Evolutionary conservation across 2,329 filamentous ascomycete species (phyloP).

Genomic region (Epicoccum nigrum): DNA sequence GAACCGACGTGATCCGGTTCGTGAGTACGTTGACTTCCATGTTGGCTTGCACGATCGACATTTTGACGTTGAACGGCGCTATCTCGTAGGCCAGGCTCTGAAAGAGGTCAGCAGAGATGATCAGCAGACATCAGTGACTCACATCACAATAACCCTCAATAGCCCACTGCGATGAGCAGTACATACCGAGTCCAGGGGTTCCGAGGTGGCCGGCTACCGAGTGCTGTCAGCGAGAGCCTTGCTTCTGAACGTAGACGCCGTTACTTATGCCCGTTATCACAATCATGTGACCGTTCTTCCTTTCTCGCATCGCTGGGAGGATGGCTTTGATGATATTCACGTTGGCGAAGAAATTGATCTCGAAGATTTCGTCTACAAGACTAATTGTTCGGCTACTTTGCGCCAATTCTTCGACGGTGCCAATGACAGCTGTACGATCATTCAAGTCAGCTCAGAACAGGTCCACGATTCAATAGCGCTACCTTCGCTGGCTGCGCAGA

Average conservation of each 20-base stretch:
- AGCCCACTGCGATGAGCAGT: slow-evolving; percentile 92
- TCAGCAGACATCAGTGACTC: background rate
- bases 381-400: slow-evolving; percentile 74
- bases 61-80: slow-evolving; percentile 91
- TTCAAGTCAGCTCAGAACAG: background rate
- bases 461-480: slow-evolving; percentile 17
- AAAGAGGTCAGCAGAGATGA: background rate
- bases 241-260: background rate
- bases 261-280: slow-evolving; percentile 82
- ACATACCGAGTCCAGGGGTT: slow-evolving; percentile 87
- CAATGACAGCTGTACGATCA: slow-evolving; percentile 71
- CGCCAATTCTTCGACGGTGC: slow-evolving; percentile 87
- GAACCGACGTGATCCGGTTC: slow-evolving; percentile 84
- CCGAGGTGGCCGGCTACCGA: slow-evolving; percentile 78
- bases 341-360: slow-evolving; percentile 92
- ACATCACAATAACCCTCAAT: slow-evolving; percentile 94
- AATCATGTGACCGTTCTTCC: slow-evolving; percentile 87
- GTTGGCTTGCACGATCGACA: slow-evolving; percentile 94
- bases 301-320: slow-evolving; percentile 77
- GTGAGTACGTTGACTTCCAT: slow-evolving; percentile 89
- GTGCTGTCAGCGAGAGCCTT: slow-evolving; percentile 17
- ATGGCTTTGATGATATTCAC: slow-evolving; percentile 94
- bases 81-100: slow-evolving; percentile 89
- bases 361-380: slow-evolving; percentile 88
- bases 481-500: slow-evolving; percentile 90